A percentile compares a stretch with the other conserved stretches of the same genome.
phyloP scores from a whole-genome alignment of 106 monocot species.

The Narthecium ossifragum region DNA sequence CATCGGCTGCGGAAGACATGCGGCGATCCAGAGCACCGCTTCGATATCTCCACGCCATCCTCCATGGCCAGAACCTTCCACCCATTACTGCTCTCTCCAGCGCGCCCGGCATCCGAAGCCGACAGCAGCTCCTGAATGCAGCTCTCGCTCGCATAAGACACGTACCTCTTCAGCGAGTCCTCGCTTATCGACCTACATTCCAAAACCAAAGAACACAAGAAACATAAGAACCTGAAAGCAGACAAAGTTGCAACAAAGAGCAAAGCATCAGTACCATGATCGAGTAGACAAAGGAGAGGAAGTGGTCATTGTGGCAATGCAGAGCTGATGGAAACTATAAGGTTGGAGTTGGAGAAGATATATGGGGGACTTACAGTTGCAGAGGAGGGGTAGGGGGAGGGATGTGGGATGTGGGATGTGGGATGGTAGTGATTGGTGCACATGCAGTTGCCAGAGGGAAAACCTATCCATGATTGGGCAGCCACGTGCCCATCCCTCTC shows the following conservation, averaged over 20 bases:
- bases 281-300: slow-evolving; percentile 9
- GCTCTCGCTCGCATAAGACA: slow-evolving; percentile 77
- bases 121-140: slow-evolving; percentile 86
- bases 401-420: slow-evolving; percentile 1
- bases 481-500: slow-evolving; percentile 29
- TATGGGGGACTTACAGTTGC: neutral
- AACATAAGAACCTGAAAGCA: neutral
- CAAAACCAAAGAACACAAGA: neutral
- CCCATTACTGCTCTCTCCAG: slow-evolving; percentile 28
- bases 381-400: slow-evolving; percentile 1
- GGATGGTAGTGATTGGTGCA: slow-evolving; percentile 17
- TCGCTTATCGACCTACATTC: slow-evolving; percentile 71
- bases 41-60: slow-evolving; percentile 79
- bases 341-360: neutral
- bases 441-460: slow-evolving; percentile 28
- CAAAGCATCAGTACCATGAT: slow-evolving; percentile 25
- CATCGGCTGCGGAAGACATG: slow-evolving; percentile 75
- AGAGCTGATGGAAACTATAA: neutral
- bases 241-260: neutral
- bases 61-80: slow-evolving; percentile 71
- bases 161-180: slow-evolving; percentile 76
- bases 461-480: slow-evolving; percentile 18
- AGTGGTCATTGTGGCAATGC: slow-evolving; percentile 10
- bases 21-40: slow-evolving; percentile 37
- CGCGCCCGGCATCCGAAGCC: slow-evolving; percentile 44